Evolutionary conservation across 202 grass and related monocot genomes (phyloP).

Genomic region (Eragrostis tef): DNA sequence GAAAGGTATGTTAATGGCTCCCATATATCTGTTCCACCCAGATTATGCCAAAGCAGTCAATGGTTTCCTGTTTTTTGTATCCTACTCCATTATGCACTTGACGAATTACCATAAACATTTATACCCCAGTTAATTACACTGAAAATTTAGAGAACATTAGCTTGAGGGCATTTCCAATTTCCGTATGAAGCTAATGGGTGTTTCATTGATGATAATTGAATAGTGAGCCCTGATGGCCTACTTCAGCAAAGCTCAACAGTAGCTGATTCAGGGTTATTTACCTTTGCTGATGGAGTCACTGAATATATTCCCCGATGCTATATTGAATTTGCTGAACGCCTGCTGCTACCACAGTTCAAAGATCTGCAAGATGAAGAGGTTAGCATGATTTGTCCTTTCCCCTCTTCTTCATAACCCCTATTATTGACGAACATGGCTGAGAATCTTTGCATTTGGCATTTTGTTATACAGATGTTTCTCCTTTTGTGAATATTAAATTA

Average conservation of each 20-base stretch:
- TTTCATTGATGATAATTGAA: slow-evolving; percentile 34
- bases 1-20: slow-evolving; percentile 80
- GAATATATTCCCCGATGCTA: slow-evolving; percentile 79
- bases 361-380: slow-evolving; percentile 75
- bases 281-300: slow-evolving; percentile 76
- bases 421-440: slow-evolving; percentile 5
- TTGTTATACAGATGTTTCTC: slow-evolving; percentile 10
- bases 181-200: slow-evolving; percentile 17
- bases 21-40: slow-evolving; percentile 17
- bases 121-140: background rate
- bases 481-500: background rate
- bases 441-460: slow-evolving; percentile 1
- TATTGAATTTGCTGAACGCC: slow-evolving; percentile 95
- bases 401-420: background rate
- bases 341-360: slow-evolving; percentile 76
- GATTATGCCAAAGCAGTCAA: slow-evolving; percentile 28
- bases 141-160: background rate
- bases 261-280: slow-evolving; percentile 76
- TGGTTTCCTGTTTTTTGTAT: background rate
- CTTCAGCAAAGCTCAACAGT: slow-evolving; percentile 98
- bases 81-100: background rate
- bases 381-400: slow-evolving; percentile 14
- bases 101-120: background rate
- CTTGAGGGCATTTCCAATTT: slow-evolving; percentile 15
- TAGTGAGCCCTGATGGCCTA: slow-evolving; percentile 94